Percentiles rank a stretch among this genome's conserved stretches.
Evolutionary conservation across 2,329 filamentous ascomycete genomes (phyloP).

Genomic region (Emydomyces testavorans): DNA sequence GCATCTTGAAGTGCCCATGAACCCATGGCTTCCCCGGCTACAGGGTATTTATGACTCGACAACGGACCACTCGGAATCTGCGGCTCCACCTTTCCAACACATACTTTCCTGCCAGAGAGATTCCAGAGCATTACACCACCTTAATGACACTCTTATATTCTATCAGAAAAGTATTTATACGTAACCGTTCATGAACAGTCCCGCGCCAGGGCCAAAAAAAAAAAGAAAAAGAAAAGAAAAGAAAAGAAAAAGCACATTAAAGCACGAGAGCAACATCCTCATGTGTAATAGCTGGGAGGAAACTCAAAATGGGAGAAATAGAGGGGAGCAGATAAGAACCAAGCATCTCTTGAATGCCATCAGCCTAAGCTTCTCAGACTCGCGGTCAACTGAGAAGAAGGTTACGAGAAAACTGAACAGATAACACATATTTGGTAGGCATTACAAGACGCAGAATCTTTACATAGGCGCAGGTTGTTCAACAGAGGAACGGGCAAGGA

Average conservation of each 20-base stretch:
- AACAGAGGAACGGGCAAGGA: not conserved
- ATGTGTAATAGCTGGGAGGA: not conserved
- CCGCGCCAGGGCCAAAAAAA: constrained; percentile 10
- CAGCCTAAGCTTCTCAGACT: not conserved
- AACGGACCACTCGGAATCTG: not conserved
- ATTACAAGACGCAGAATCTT: not conserved
- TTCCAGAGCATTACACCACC: not conserved
- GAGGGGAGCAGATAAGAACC: not conserved
- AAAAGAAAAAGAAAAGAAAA: no score
- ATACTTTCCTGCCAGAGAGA: not conserved
- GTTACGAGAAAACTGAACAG: constrained; percentile 2
- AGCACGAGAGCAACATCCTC: not conserved
- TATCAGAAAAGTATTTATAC: constrained; percentile 4
- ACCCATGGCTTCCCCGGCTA: no score
- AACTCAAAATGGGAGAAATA: not conserved
- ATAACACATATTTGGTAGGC: not conserved
- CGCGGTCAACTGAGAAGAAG: constrained; percentile 3
- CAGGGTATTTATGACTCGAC: no score
- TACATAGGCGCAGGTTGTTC: constrained; percentile 4
- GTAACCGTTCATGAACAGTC: constrained; percentile 3
- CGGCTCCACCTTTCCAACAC: not conserved
- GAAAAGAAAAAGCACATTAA: no score
- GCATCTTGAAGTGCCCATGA: no score
- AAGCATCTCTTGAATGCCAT: not conserved
- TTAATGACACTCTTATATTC: not conserved